Base-by-base conservation (phyloP, 2,329 filamentous ascomycete genomes). In the Lasiodiplodia hormozganensis region DNA sequence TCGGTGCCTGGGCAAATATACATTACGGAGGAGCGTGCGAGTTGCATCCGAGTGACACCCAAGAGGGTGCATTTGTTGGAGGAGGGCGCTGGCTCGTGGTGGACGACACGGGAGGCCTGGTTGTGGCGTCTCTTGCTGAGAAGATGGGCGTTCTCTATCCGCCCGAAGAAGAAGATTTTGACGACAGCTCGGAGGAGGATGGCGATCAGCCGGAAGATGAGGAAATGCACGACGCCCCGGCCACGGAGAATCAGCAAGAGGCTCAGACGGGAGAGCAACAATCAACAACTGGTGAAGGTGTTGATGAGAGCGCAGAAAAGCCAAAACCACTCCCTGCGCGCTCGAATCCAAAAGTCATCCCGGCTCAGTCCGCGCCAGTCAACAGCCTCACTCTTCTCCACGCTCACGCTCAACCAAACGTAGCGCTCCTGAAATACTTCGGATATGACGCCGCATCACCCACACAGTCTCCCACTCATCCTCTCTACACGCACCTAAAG, bases 1-100 rank as follows among this genome's bases (percentile, higher is more conserved):
- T 97, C 16, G 91, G 91, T 7, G 96, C 93, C 77, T 97, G 94
- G 92, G 92, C 90, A 0, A 97, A 99, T 78, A 89, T 96, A 2
- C 93, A 96, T 78, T 93, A 90, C 72, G 86, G 85, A n/a, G 86
- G 81, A n/a, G 76, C 81, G 2, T 77, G 71, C 34, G 72, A 74
- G 12, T 54, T 77, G 5, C 58, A 75, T 36, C 73, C 70, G 8
- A 68, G 57, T 49, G 57, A 60, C 25, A 73, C 72, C 2, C 75
- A 77, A 36, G 76, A 79, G 43, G 77, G 75, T 1, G 67, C 77
- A 56, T 77, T 76, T 23, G 72, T 81, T 16, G 82, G 74, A 40
- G 85, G 85, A 65, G 88, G 89, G 4, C 84, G 93, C 62, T 97
- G 93, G 88, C 83, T 97, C 2, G 89, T 94, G 0, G 87, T 97